Percentiles rank a stretch among this genome's conserved stretches.
Evolutionary conservation across 371 early-diverging fungal genomes (phyloP).

Genomic region (Dentiscutata heterogama): DNA sequence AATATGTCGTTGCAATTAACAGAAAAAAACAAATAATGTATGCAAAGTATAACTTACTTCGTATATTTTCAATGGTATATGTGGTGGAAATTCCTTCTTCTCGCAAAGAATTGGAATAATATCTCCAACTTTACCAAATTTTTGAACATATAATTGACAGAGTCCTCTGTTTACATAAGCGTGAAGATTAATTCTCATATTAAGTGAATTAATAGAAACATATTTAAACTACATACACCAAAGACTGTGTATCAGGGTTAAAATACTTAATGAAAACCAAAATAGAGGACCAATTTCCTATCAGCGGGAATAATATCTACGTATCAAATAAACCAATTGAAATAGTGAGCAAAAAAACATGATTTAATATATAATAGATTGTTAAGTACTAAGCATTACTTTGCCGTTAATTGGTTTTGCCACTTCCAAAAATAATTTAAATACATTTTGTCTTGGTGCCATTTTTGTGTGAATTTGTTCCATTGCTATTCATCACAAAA

Average conservation of each 20-base stretch:
- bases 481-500: constrained; percentile 31
- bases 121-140: constrained; percentile 69
- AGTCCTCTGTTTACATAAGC: constrained; percentile 60
- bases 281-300: constrained; percentile 47
- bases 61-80: constrained; percentile 70
- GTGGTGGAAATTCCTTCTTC: constrained; percentile 64
- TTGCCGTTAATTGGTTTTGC: constrained; percentile 48
- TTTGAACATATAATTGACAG: constrained; percentile 71
- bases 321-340: too few relatives aligned
- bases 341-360: too few relatives aligned
- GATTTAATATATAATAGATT: constrained; percentile 26
- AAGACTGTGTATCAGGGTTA: constrained; percentile 67
- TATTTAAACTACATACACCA: too few relatives aligned
- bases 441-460: neutral
- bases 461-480: constrained; percentile 31
- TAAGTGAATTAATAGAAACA: neutral
- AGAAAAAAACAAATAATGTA: neutral
- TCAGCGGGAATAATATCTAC: too few relatives aligned
- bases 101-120: constrained; percentile 44
- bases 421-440: constrained; percentile 49
- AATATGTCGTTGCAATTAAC: too few relatives aligned
- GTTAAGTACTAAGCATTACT: neutral
- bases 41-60: constrained; percentile 63
- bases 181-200: neutral
- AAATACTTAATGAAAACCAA: constrained; percentile 89